Evolutionary conservation across 306 rosid species (phyloP).

Genomic region (Cicer cuneatum): DNA sequence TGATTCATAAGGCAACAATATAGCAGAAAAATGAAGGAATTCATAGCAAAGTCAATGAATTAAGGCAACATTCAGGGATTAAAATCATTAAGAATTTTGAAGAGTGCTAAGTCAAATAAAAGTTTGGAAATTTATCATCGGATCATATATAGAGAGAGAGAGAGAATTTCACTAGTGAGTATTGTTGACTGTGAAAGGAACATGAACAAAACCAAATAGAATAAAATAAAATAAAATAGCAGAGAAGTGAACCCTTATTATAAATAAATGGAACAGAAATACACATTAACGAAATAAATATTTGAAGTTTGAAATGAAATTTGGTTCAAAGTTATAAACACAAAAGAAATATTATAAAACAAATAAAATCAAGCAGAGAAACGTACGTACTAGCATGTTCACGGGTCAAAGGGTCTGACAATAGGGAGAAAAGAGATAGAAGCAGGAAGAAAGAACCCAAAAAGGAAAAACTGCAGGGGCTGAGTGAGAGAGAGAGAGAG

Average conservation of each 20-base stretch:
- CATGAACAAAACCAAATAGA: conserved; percentile 33
- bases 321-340: conserved; percentile 13
- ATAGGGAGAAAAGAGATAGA: conserved; percentile 45
- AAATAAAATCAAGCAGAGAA: conserved; percentile 56
- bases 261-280: conserved; percentile 5
- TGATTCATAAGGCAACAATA: conserved; percentile 1
- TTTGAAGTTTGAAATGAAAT: conserved; percentile 11
- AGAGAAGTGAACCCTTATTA: not conserved
- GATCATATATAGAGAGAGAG: conserved; percentile 20
- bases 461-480: conserved; percentile 23
- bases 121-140: conserved; percentile 7
- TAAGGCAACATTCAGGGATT: not conserved
- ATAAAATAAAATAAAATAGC: not conserved
- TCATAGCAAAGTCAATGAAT: conserved; percentile 16
- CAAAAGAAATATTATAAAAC: conserved; percentile 26
- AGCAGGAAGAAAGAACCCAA: conserved; percentile 39
- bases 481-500: conserved; percentile 24
- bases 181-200: not conserved
- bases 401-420: conserved; percentile 65
- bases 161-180: not conserved
- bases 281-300: conserved; percentile 26
- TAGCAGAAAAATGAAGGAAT: conserved; percentile 2
- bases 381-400: conserved; percentile 98
- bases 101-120: not conserved
- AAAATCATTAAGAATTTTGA: conserved; percentile 16